These are phyloP conservation scores for Magnusiomyces sp. DNA, from an alignment of 1,139 yeast genomes.

Conservation along the genomic window DNA sequence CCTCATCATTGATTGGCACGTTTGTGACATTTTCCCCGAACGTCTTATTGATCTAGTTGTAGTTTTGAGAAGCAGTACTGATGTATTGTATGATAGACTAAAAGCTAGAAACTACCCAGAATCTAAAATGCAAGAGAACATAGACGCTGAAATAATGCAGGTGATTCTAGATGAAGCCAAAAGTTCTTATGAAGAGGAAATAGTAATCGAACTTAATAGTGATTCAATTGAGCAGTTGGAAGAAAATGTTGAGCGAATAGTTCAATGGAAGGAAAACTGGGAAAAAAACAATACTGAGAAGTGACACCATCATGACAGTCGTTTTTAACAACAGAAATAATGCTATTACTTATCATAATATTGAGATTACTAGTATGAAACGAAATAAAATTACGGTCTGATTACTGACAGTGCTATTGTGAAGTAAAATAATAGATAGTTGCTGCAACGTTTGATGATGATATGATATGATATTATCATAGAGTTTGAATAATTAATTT, in stretches of 20 bases:
- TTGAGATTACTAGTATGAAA: too few relatives aligned
- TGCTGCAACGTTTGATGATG: too few relatives aligned
- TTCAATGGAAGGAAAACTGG: constrained; percentile 73
- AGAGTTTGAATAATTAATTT: too few relatives aligned
- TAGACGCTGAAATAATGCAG: constrained; percentile 97
- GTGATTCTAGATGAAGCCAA: constrained; percentile 79
- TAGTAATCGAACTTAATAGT: constrained; percentile 72
- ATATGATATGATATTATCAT: too few relatives aligned
- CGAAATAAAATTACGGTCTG: too few relatives aligned
- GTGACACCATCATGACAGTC: too few relatives aligned
- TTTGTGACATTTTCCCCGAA: constrained; percentile 92
- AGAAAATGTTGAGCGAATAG: constrained; percentile 65
- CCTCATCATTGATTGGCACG: constrained; percentile 88
- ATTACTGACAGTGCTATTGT: too few relatives aligned
- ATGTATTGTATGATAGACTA: constrained; percentile 64
- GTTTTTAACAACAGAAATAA: too few relatives aligned
- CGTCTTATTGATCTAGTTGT: constrained; percentile 85
- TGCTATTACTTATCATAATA: too few relatives aligned
- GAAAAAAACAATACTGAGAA: constrained; percentile 3
- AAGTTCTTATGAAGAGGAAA: constrained; percentile 68
- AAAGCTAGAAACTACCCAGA: constrained; percentile 61
- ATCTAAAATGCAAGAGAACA: constrained; percentile 76
- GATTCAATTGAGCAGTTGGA: constrained; percentile 71
- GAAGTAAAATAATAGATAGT: too few relatives aligned
- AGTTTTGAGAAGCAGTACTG: constrained; percentile 73